Percentiles rank a stretch among this genome's conserved stretches.
Evolutionary conservation across 768 basidiomycete species (phyloP).

Genomic region (Russula brevipes): DNA sequence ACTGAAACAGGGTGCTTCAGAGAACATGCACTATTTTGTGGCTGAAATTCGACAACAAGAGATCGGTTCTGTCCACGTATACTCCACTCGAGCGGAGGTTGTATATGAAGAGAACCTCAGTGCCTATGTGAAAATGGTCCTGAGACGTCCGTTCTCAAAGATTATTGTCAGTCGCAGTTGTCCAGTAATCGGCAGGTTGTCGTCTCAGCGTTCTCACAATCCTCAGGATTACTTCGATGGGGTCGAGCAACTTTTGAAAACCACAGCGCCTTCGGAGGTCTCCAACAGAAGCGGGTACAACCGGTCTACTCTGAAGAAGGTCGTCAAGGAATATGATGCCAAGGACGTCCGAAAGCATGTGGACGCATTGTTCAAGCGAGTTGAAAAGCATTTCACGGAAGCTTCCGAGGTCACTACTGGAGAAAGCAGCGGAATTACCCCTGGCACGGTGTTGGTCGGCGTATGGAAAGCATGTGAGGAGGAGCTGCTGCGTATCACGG

Average conservation of each 20-base stretch:
- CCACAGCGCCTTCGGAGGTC: constrained; percentile 72
- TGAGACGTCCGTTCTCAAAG: constrained; percentile 81
- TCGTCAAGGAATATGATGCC: constrained; percentile 74
- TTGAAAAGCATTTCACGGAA: constrained; percentile 95
- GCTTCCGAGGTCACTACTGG: constrained; percentile 60
- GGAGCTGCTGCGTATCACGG: constrained; percentile 69
- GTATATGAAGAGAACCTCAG: constrained; percentile 87
- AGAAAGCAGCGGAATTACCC: constrained; percentile 47
- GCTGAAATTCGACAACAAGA: constrained; percentile 73
- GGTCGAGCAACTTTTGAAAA: constrained; percentile 79
- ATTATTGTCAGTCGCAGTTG: constrained; percentile 47
- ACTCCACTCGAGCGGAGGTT: constrained; percentile 65
- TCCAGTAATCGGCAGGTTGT: neutral
- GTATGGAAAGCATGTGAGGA: constrained; percentile 93
- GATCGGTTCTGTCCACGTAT: constrained; percentile 54
- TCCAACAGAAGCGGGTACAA: constrained; percentile 69
- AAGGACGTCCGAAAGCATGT: constrained; percentile 90
- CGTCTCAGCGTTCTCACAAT: neutral
- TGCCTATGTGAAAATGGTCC: constrained; percentile 81
- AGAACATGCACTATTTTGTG: constrained; percentile 95
- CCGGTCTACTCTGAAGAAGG: constrained; percentile 73
- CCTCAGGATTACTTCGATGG: constrained; percentile 91
- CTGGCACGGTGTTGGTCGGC: constrained; percentile 65
- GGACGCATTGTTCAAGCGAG: constrained; percentile 81
- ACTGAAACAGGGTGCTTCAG: constrained; percentile 37